Evolutionary conservation across 495 filamentous ascomycete genomes (phyloP), one percentile per base, ranked within the genome.

Genomic region (Aspergillus panamensis): DNA sequence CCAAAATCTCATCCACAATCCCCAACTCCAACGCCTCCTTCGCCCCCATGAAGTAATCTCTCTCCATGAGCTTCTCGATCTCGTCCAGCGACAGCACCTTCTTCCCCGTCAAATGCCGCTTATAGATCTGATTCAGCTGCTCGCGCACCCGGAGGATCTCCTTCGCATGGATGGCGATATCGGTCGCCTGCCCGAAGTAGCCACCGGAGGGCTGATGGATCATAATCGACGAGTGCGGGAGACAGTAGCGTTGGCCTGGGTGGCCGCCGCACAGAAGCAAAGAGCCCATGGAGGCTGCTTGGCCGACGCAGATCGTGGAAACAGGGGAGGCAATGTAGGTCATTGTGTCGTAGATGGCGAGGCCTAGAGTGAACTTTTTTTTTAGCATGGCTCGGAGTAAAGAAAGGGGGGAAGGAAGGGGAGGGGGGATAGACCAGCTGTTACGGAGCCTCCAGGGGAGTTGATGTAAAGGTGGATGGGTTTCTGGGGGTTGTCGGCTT

Each of bases 281-380:
- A 2, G 87, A 90, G 50, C 93, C 94, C 94, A 98, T 98, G 17
- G 87, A 91, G 4, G 94, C 93, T 0, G 94, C 94, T 69, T 95
- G 91, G 6, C 94, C 94, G 20, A 97, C 81, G 70, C 95, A 97
- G 60, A 97, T 96, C 3, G 94, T 98, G 42, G 86, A 88, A 5
- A 97, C 91, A 9, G 94, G 90, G 5, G 89, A 88, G 58, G 84
- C 84, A 73, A 98, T 97, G 75, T 97, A 98, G 58, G 87, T 86
- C 93, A 98, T 98, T 49, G 95, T 97, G 72, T 98, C 94, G 79
- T 98, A 98, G 68, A 98, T 97, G 47, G 94, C 92, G 30, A 98
- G 82, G 6, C 94, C 89, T 75, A 66, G 44, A 3, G 47, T 37
- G n/a, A 19, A 9, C 5, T 19, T 44, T 43, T 16, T 44, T 44